A percentile compares a stretch with the other conserved stretches of the same genome.
Conservation (phyloP, 495 filamentous ascomycete genomes). For the Hyaloscypha variabilis region DNA sequence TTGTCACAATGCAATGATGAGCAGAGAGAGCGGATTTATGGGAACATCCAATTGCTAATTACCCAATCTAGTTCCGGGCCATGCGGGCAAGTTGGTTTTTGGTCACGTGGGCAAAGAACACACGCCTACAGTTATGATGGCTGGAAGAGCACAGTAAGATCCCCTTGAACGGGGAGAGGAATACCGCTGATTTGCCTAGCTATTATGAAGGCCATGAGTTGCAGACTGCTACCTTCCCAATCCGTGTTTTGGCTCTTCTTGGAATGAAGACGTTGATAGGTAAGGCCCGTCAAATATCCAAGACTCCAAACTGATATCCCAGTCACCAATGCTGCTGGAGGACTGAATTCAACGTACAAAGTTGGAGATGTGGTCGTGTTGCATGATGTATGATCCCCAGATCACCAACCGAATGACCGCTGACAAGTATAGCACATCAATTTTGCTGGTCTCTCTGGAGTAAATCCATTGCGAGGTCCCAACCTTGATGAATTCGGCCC, state of each 20-base stretch:
- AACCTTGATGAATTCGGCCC: slow-evolving; percentile 70
- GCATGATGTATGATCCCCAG: slow-evolving; percentile 59
- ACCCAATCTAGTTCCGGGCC: slow-evolving; percentile 45
- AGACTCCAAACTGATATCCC: slow-evolving; percentile 24
- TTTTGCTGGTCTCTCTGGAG: slow-evolving; percentile 68
- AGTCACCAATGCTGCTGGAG: slow-evolving; percentile 77
- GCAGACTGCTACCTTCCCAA: slow-evolving; percentile 67
- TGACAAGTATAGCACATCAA: slow-evolving; percentile 65
- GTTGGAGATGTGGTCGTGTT: slow-evolving; percentile 76
- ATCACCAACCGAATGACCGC: slow-evolving; percentile 5
- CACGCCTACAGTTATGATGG: slow-evolving; percentile 69
- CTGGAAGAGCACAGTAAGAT: slow-evolving; percentile 74
- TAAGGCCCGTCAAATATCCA: slow-evolving; percentile 37
- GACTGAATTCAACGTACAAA: slow-evolving; percentile 66
- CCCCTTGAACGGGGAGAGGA: not conserved
- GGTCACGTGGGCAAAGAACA: slow-evolving; percentile 56
- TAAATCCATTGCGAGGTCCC: slow-evolving; percentile 71
- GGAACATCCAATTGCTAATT: too few species aligned
- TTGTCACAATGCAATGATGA: slow-evolving; percentile 3
- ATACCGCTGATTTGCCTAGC: slow-evolving; percentile 41
- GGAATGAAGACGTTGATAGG: slow-evolving; percentile 67
- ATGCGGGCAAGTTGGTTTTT: slow-evolving; percentile 77
- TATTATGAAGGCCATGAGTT: slow-evolving; percentile 80
- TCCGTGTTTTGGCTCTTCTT: slow-evolving; percentile 69
- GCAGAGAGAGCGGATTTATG: not conserved